Conservation (phyloP, 345 rosid species). For the Carallia pectinifolia region DNA sequence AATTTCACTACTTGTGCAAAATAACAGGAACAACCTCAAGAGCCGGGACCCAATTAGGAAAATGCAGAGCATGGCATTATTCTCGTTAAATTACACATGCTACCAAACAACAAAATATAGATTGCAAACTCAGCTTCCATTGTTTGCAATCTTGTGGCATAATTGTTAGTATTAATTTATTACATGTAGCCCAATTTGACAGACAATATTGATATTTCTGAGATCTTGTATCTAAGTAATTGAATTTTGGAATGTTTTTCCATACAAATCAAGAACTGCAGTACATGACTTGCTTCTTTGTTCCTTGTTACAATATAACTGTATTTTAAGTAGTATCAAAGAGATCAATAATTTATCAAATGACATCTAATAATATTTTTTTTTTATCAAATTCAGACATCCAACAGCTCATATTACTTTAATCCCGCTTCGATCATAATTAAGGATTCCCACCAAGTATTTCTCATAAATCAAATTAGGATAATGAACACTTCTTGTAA, state of each 20-base stretch:
- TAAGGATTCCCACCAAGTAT: too few relatives aligned
- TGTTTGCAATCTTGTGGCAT: too few relatives aligned
- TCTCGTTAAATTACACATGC: too few relatives aligned
- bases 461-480: not conserved
- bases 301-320: too few relatives aligned
- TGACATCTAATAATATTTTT: too few relatives aligned
- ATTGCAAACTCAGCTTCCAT: not conserved
- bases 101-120: too few relatives aligned
- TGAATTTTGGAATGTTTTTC: not conserved
- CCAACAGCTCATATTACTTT: too few relatives aligned
- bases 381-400: too few relatives aligned
- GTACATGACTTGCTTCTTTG: too few relatives aligned
- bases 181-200: not conserved
- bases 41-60: not conserved
- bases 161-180: not conserved
- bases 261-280: not conserved
- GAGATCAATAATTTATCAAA: too few relatives aligned
- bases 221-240: not conserved
- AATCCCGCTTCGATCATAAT: too few relatives aligned
- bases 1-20: not conserved
- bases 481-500: not conserved
- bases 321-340: too few relatives aligned
- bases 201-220: not conserved
- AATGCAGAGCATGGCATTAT: not conserved
- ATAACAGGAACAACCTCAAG: conserved; percentile 16